Conservation (phyloP, 345 rosid species). For the Salix viminalis region DNA sequence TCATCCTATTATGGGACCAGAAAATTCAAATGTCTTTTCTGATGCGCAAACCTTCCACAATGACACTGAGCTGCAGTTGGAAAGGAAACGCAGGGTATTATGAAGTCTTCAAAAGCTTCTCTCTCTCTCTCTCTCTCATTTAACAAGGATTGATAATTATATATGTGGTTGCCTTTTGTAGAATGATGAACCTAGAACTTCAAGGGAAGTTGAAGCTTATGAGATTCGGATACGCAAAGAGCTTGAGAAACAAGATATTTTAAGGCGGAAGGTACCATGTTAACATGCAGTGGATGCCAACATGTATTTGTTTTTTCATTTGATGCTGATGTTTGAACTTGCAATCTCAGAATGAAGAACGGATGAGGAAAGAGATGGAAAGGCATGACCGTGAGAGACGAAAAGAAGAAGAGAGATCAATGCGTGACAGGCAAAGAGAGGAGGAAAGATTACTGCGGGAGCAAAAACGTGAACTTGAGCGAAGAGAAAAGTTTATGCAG, state of each 20-base stretch:
- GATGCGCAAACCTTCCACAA: slow-evolving; percentile 36
- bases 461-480: slow-evolving; percentile 85
- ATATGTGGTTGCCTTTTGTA: slow-evolving; percentile 33
- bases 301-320: neutral
- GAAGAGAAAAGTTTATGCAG: slow-evolving; percentile 89
- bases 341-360: slow-evolving; percentile 71
- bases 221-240: slow-evolving; percentile 66
- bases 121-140: slow-evolving; percentile 1
- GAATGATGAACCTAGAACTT: slow-evolving; percentile 62
- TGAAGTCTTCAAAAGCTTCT: neutral
- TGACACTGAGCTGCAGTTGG: slow-evolving; percentile 36
- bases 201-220: slow-evolving; percentile 66
- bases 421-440: slow-evolving; percentile 92
- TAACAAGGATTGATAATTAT: slow-evolving; percentile 6
- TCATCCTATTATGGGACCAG: slow-evolving; percentile 35
- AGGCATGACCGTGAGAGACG: slow-evolving; percentile 89
- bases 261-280: slow-evolving; percentile 66
- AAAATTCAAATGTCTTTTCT: slow-evolving; percentile 37
- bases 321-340: slow-evolving; percentile 23
- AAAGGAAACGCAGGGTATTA: slow-evolving; percentile 58
- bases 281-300: neutral
- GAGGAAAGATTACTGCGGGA: slow-evolving; percentile 88
- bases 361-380: slow-evolving; percentile 83
- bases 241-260: slow-evolving; percentile 62
- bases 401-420: slow-evolving; percentile 89